Evolutionary conservation across 208 protist species (phyloP).

Genomic region (Acanthamoeba castellanii): DNA sequence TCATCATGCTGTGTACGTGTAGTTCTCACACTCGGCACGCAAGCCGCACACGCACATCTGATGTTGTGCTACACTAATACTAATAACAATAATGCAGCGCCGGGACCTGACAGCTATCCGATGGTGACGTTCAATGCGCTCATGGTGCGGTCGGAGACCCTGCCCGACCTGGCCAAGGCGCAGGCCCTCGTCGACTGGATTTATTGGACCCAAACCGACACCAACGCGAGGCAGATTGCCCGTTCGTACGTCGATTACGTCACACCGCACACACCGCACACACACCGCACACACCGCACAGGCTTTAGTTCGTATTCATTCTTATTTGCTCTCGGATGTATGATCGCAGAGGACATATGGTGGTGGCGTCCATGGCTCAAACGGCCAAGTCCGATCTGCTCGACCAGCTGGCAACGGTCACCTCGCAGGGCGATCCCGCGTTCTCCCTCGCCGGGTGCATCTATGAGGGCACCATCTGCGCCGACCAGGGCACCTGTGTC

Average conservation of each 20-base stretch:
- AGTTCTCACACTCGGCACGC: no score
- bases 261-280: not conserved
- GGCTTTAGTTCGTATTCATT: not conserved
- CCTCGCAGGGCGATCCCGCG: not conserved
- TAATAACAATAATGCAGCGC: not conserved
- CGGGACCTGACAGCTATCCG: not conserved
- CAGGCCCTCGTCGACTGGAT: conserved; percentile 46
- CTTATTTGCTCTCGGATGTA: no score
- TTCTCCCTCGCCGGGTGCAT: conserved; percentile 11
- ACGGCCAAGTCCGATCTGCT: not conserved
- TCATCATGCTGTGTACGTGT: not conserved
- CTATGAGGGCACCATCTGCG: not conserved
- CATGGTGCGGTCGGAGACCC: not conserved
- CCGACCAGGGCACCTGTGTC: conserved; percentile 32
- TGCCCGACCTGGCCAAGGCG: conserved; percentile 41
- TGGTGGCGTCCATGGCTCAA: not conserved
- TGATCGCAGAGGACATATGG: not conserved
- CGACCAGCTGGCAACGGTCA: not conserved
- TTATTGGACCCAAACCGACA: conserved; percentile 23
- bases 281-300: not conserved
- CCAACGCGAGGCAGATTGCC: not conserved
- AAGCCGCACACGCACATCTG: no score
- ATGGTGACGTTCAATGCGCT: conserved; percentile 33
- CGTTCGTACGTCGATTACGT: not conserved
- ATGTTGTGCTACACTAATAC: no score